phyloP scores from a whole-genome alignment of 306 rosid genomes.

The Senna siamea region DNA sequence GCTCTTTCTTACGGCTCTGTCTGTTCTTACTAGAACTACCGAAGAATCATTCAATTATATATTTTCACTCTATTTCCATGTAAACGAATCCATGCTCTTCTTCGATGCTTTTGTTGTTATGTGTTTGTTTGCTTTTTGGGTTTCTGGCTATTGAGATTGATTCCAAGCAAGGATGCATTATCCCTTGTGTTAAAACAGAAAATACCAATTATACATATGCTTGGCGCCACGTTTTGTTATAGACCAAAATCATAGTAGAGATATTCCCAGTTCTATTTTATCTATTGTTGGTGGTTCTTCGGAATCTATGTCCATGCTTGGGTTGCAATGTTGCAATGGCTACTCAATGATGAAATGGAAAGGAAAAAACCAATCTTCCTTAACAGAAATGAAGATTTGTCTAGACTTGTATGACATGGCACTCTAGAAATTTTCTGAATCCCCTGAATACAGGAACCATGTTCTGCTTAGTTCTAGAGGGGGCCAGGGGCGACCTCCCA shows the following conservation, averaged over 20 bases:
- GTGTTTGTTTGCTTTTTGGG: neutral
- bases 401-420: neutral
- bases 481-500: neutral
- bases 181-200: neutral
- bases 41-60: neutral
- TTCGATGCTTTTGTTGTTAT: no score
- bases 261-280: no score
- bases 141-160: neutral
- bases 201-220: neutral
- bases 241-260: neutral
- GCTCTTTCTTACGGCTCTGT: constrained; percentile 40
- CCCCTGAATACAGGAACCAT: neutral
- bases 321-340: neutral
- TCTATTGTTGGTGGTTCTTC: no score
- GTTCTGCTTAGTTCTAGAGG: constrained; percentile 1
- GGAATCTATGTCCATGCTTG: neutral
- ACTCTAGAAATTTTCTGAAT: neutral
- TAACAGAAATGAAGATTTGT: neutral
- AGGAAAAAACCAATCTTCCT: neutral
- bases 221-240: neutral
- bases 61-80: no score
- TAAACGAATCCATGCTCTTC: no score
- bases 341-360: neutral
- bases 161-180: neutral
- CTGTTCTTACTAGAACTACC: neutral